Conservation (phyloP, 1,284 basidiomycete genomes). For the Trichosporon faecale region DNA sequence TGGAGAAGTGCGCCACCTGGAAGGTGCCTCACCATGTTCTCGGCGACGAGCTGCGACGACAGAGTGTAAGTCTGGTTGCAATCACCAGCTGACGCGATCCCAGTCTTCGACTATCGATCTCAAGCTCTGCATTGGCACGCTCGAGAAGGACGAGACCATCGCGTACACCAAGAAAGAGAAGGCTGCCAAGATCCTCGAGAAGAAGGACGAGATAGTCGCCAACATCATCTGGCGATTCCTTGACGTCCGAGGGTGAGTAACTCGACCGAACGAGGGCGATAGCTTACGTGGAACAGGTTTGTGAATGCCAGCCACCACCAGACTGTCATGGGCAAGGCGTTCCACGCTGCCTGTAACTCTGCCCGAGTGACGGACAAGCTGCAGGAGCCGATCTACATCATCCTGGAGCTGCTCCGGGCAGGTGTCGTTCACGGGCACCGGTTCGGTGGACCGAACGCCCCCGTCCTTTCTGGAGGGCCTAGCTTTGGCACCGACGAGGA, state of each 20-base stretch:
- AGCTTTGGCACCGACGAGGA: slow-evolving; percentile 88
- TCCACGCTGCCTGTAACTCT: slow-evolving; percentile 72
- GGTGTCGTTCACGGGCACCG: slow-evolving; percentile 91
- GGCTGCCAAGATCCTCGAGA: slow-evolving; percentile 81
- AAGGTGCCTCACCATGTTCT: slow-evolving; percentile 81
- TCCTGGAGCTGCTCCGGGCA: slow-evolving; percentile 87
- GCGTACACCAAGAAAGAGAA: slow-evolving; percentile 70
- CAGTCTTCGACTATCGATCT: slow-evolving; percentile 97
- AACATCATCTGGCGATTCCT: slow-evolving; percentile 99
- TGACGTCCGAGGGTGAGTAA: slow-evolving; percentile 83
- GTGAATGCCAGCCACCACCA: slow-evolving; percentile 81
- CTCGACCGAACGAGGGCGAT: neutral
- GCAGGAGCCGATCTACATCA: slow-evolving; percentile 90
- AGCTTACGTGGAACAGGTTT: slow-evolving; percentile 56
- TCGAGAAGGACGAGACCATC: slow-evolving; percentile 72
- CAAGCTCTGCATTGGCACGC: slow-evolving; percentile 87
- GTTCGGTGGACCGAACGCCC: slow-evolving; percentile 65
- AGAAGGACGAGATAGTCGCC: slow-evolving; percentile 97
- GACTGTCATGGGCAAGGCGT: slow-evolving; percentile 82
- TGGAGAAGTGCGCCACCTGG: slow-evolving; percentile 88
- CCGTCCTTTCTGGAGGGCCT: slow-evolving; percentile 87
- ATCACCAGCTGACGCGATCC: neutral
- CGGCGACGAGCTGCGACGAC: slow-evolving; percentile 90
- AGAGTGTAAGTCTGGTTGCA: slow-evolving; percentile 80
- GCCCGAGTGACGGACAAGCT: slow-evolving; percentile 93